Evolutionary conservation across 768 basidiomycete species (phyloP).

Genomic region (Trametes cinnabarina): DNA sequence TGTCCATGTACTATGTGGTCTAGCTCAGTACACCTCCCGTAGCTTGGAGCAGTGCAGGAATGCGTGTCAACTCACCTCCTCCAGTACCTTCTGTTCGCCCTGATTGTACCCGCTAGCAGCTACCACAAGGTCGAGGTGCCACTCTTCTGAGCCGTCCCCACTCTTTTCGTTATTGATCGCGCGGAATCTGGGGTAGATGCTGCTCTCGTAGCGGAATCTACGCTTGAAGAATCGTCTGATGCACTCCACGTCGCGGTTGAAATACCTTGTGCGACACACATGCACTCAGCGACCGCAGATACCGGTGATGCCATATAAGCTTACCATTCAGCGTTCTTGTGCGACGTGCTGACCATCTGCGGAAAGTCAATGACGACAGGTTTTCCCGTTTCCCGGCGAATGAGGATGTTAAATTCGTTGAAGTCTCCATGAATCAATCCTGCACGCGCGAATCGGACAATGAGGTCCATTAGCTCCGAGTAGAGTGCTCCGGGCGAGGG

Average conservation of each 20-base stretch:
- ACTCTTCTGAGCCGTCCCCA: constrained; percentile 42
- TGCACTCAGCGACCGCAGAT: neutral
- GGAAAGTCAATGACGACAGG: constrained; percentile 98
- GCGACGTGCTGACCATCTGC: constrained; percentile 98
- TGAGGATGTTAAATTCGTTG: constrained; percentile 99
- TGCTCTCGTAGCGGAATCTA: constrained; percentile 90
- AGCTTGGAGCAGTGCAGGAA: constrained; percentile 21
- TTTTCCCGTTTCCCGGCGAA: constrained; percentile 69
- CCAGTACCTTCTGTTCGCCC: constrained; percentile 76
- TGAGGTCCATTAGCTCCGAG: constrained; percentile 89
- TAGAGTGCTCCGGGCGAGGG: constrained; percentile 88
- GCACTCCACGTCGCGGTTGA: constrained; percentile 97
- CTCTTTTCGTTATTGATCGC: constrained; percentile 45
- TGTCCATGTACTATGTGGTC: constrained; percentile 62
- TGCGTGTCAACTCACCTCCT: constrained; percentile 58
- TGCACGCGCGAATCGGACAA: constrained; percentile 88
- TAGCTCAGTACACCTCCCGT: constrained; percentile 18
- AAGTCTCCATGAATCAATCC: constrained; percentile 99
- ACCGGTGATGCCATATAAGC: constrained; percentile 26
- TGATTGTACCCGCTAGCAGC: constrained; percentile 92
- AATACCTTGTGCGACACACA: constrained; percentile 65
- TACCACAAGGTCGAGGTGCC: constrained; percentile 85
- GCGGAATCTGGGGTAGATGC: constrained; percentile 83
- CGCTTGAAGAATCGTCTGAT: constrained; percentile 90
- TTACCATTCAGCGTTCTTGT: constrained; percentile 95